phyloP scores from a whole-genome alignment of 2,329 filamentous ascomycete genomes.

The Trichophaea hybrida region DNA sequence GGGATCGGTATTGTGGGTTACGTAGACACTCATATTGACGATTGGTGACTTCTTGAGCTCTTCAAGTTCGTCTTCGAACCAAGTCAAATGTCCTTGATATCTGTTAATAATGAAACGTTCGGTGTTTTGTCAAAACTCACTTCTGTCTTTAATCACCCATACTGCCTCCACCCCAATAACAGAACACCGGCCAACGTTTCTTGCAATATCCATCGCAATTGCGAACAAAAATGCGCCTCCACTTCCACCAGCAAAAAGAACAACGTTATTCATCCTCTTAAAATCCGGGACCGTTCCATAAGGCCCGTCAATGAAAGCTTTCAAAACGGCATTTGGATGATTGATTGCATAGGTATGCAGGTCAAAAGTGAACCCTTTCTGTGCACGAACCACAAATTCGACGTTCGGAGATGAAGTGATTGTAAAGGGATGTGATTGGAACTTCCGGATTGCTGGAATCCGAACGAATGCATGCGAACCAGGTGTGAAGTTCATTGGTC shows the following conservation, averaged over 20 bases:
- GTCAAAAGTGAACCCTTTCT: constrained; percentile 45
- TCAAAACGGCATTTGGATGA: constrained; percentile 40
- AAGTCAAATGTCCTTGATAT: constrained; percentile 22
- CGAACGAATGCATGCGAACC: constrained; percentile 51
- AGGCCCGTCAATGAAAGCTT: not conserved
- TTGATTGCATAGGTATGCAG: constrained; percentile 40
- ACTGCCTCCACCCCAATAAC: constrained; percentile 31
- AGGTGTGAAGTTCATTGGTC: constrained; percentile 34
- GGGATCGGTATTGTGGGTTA: constrained; percentile 24
- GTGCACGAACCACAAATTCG: constrained; percentile 45
- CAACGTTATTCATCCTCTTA: constrained; percentile 37
- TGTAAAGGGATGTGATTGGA: constrained; percentile 51
- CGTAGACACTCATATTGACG: constrained; percentile 28
- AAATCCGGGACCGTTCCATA: not conserved
- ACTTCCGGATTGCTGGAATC: constrained; percentile 43
- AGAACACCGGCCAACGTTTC: constrained; percentile 32
- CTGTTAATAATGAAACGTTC: constrained; percentile 11
- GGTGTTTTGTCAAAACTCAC: not conserved
- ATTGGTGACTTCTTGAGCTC: constrained; percentile 26
- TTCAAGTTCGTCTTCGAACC: constrained; percentile 27
- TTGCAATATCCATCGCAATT: constrained; percentile 36
- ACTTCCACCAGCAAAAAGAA: constrained; percentile 47
- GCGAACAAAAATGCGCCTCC: constrained; percentile 46
- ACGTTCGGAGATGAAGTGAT: constrained; percentile 38
- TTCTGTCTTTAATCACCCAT: not conserved